Evolutionary conservation across 495 filamentous ascomycete species (phyloP), one percentile per base, ranked within the genome.

Genomic region (Cudoniella acicularis): DNA sequence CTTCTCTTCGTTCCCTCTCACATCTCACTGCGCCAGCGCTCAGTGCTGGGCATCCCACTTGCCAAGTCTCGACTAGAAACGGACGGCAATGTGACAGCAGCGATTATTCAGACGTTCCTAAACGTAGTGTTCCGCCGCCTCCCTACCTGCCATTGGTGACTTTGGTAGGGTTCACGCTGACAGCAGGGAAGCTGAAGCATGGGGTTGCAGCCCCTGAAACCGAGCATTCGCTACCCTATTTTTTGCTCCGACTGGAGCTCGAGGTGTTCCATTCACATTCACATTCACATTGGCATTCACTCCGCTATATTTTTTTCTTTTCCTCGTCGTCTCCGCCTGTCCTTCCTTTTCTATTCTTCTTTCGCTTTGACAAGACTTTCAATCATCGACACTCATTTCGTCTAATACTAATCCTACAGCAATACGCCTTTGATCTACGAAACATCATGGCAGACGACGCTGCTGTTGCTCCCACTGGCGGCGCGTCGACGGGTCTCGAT

Each of bases 381-480:
- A n/a, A n/a, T n/a, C 27, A 36, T 51, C 30, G 1, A 1, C 25
- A 10, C 3, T 21, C 30, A 16, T 54, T 54, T 41, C 21, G 8
- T 20, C 41, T 54, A 20, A 16, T 36, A 36, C 30, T 36, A 36
- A 36, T 36, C 13, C 13, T 36, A 36, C 30, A 36, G 30, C 30
- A 36, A 4, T 6, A 36, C 30, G 6, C 4, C 30, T 11, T 27
- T 52, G n/a, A 2, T 17, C 3, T 30, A 13, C 17, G 41, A 11
- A 27, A 45, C 53, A 57, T 26, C 25, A 57, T 62, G 49, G 26
- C 48, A 9, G 59, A 63, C 26, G 60, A 63, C 11, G 53, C 13
- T 22, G 48, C 25, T 25, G 45, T 25, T 20, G 11, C 40, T 17
- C 10, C 16, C 10, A 40, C 46, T 43, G 54, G 43, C 17, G 48